These are phyloP conservation scores for Aspergillus fumigatiaffinis DNA, from an alignment of 2,329 filamentous ascomycete genomes.

Conservation along the genomic window DNA sequence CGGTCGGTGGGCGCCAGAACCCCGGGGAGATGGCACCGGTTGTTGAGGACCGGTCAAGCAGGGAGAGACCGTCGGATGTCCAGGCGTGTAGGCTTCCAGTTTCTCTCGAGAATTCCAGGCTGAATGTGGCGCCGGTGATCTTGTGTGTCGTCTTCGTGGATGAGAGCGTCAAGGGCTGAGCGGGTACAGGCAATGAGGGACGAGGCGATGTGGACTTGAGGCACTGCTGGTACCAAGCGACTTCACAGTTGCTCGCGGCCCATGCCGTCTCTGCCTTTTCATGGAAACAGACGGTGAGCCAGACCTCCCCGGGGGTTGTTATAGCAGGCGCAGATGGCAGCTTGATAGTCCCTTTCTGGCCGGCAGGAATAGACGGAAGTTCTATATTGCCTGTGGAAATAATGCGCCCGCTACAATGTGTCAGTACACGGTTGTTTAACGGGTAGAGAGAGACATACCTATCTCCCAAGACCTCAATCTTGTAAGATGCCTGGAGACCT, in stretches of 20 bases:
- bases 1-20: conserved; percentile 32
- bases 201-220: background rate
- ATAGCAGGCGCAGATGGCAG: background rate
- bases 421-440: background rate
- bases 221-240: conserved; percentile 11
- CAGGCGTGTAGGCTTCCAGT: background rate
- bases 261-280: conserved; percentile 44
- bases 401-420: background rate
- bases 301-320: conserved; percentile 31
- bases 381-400: background rate
- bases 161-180: background rate
- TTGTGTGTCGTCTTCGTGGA: background rate
- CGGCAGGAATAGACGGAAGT: background rate
- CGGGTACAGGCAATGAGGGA: background rate
- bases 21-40: conserved; percentile 1
- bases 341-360: background rate
- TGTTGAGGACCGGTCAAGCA: background rate
- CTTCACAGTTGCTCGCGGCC: conserved; percentile 51
- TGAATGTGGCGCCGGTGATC: conserved; percentile 6
- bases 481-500: background rate
- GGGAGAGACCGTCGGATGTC: background rate
- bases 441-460: background rate
- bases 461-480: background rate
- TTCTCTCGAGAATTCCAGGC: conserved; percentile 7
- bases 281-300: conserved; percentile 6